Base-by-base conservation (phyloP, 371 early-diverging fungal species). In the Mortierella sp. region DNA sequence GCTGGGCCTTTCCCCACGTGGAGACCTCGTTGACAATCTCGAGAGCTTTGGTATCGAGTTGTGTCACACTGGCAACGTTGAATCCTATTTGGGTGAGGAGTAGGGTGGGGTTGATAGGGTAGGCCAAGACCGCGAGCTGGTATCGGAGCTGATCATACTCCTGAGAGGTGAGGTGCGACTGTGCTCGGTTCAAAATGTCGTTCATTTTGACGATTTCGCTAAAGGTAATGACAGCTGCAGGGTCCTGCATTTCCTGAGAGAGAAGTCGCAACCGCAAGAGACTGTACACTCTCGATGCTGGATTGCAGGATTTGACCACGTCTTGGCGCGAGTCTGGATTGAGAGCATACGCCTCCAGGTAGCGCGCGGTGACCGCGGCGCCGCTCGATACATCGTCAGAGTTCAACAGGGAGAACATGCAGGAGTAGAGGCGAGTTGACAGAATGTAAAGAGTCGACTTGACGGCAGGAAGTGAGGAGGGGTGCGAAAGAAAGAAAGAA, bases 281-380 rank as follows among this genome's bases (percentile, higher is more conserved):
- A n/a, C 48, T 54, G 53, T 65, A 45, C 1, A 58, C 71, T 14
- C 14, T 42, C 2, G 70, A 38, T 19, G 53, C 56, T 12, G 41
- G 41, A 19, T 45, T 31, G 55, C 58, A 58, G 14, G 30, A 21
- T 21, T 70, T 27, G 41, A 63, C 59, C 7, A 76, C 21, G 0
- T 53, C 59, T 7, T 41, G 47, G 21, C 78, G 70, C 48, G 53
- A 27, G 3, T 70, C 63, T 21, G 78, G 78, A 14, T 76, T 61
- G 38, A 76, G 55, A 5, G 78, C 78, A 45, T 54, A 76, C n/a
- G 62, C 56, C 34, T 76, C 78, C 10, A 64, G 45, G 26, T 39
- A 26, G 13, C 43, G 51, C 19, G 26, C n/a, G 23, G 45, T 42
- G 19, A 45, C 26, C 31, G 52, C 19, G 31, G 19, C 21, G 19